Evolutionary conservation across 2,329 filamentous ascomycete species (phyloP), one percentile per base, ranked within the genome.

Genomic region (Epichloe glyceriae): DNA sequence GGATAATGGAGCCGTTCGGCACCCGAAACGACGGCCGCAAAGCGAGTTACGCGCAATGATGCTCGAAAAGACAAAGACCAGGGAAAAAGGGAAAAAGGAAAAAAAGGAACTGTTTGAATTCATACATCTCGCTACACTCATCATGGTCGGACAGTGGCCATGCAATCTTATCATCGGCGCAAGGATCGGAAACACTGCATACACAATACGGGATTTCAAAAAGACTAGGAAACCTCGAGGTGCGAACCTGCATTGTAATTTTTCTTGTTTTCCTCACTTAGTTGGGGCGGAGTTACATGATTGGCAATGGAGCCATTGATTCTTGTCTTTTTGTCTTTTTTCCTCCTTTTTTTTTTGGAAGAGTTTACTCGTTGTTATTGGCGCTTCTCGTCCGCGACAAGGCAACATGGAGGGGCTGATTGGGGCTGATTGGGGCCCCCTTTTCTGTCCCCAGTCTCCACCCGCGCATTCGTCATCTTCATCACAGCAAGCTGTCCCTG

Each of bases 191-290:
- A 44, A 58, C 52, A 50, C 47, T 53, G 49, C 51, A 34, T 53
- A 58, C 51, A 50, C 49, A 53, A 47, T 47, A 26, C 51, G 50
- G 44, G 46, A 51, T 53, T 51, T 52, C 53, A 47, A 55, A 53
- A 61, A 61, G 57, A 56, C 52, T 33, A 5, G 57, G 54, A 54
- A 51, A 49, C 53, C 49, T 59, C 49, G 55, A 41, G 58, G 59
- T 60, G 59, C 59, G 55, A 61, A 60, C 59, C 59, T 54, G 52
- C 37, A 15, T 42, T 43, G 47, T 46, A 46, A 2, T 33, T 44
- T 26, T 44, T 1, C 22, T 22, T 22, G 22, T 22, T 22, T 33
- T 3, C 26, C 26, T 30, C 8, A 3, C 26, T 30, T 8, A 10
- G 26, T 22, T 4, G 20, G 26, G 26, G 7, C 26, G 26, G 26